Evolutionary conservation across 2,329 filamentous ascomycete genomes (phyloP).

Genomic region (Aquanectria penicillioides): DNA sequence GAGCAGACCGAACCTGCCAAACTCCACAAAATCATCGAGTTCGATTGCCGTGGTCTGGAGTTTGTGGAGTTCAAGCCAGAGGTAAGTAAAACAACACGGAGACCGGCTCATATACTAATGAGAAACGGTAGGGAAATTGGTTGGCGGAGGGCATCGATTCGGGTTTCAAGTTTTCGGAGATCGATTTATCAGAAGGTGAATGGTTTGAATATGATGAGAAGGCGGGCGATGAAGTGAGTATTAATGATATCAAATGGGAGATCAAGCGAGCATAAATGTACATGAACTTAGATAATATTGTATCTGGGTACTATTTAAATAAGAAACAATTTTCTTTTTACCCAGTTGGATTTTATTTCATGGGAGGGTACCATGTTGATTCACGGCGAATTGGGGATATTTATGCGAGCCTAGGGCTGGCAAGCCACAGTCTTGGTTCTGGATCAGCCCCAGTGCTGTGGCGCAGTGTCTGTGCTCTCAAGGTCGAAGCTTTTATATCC

Average conservation of each 20-base stretch:
- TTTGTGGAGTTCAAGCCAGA: constrained; percentile 92
- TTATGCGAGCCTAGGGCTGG: background rate
- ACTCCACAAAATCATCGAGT: constrained; percentile 81
- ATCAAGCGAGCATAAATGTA: constrained; percentile 77
- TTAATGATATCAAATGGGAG: constrained; percentile 89
- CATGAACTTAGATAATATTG: no score
- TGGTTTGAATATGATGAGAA: constrained; percentile 99
- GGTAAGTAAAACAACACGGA: constrained; percentile 57
- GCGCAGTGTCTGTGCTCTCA: constrained; percentile 17
- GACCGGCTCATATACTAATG: background rate
- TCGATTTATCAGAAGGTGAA: constrained; percentile 89
- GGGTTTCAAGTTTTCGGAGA: constrained; percentile 79
- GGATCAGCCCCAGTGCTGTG: background rate
- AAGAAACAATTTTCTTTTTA: no score
- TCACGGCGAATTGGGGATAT: no score
- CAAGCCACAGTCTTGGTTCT: constrained; percentile 1
- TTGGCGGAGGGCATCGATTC: constrained; percentile 84
- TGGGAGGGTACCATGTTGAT: no score
- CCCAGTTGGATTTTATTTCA: no score
- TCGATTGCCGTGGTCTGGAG: constrained; percentile 94
- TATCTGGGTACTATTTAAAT: no score
- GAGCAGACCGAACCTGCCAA: constrained; percentile 77
- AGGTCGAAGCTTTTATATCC: constrained; percentile 15
- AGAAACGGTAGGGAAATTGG: constrained; percentile 80
- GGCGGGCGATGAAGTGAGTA: constrained; percentile 88